These are phyloP conservation scores for Epichloe glyceriae DNA, from an alignment of 2,329 filamentous ascomycete genomes.

Conservation along the genomic window DNA sequence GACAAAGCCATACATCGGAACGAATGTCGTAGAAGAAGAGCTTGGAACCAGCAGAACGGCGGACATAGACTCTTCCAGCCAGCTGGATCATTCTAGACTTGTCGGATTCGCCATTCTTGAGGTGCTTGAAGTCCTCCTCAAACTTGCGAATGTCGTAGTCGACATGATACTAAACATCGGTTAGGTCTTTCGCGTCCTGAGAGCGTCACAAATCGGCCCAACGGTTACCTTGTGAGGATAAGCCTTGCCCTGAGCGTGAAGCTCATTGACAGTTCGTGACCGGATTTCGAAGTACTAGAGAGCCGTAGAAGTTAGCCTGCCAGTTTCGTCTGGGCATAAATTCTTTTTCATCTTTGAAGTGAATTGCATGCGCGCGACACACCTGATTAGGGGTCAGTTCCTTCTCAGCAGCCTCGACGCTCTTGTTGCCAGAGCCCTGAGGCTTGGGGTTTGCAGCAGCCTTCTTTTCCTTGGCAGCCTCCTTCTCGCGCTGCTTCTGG, in stretches of 20 bases:
- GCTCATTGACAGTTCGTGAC: conserved; percentile 53
- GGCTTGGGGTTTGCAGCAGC: conserved; percentile 61
- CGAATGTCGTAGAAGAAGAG: conserved; percentile 73
- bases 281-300: conserved; percentile 82
- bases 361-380: neutral
- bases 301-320: neutral
- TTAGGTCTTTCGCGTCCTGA: neutral
- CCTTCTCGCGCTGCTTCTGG: conserved; percentile 78
- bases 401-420: conserved; percentile 51
- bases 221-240: conserved; percentile 65
- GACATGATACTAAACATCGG: conserved; percentile 52
- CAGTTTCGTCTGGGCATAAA: neutral
- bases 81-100: conserved; percentile 64
- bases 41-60: conserved; percentile 70
- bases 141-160: conserved; percentile 75
- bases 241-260: conserved; percentile 27
- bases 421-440: conserved; percentile 31
- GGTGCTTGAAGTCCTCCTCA: conserved; percentile 58
- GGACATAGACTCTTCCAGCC: conserved; percentile 80
- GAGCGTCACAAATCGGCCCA: neutral
- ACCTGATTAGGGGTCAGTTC: conserved; percentile 43
- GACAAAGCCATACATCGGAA: conserved; percentile 17
- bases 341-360: neutral
- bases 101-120: conserved; percentile 79
- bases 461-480: conserved; percentile 81